Conservation (phyloP, 2,329 filamentous ascomycete species). For the Xylariaceae sp. region DNA sequence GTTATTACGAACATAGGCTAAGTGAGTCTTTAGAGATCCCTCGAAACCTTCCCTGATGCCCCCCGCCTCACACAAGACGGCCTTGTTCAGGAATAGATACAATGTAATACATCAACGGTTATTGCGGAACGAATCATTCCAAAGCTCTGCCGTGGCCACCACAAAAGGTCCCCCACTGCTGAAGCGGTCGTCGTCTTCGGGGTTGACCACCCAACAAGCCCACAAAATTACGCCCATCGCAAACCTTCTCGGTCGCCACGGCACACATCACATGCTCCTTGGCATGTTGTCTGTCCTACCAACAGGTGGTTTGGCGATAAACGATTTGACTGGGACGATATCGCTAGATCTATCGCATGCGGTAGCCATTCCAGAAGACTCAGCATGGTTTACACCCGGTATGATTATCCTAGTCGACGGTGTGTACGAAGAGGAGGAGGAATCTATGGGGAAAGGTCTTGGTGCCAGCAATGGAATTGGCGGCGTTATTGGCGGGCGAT, state of each 20-base stretch:
- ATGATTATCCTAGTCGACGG: constrained; percentile 97
- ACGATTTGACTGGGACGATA: constrained; percentile 88
- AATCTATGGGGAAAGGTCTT: constrained; percentile 70
- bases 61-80: constrained; percentile 79
- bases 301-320: constrained; percentile 80
- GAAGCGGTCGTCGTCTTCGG: constrained; percentile 63
- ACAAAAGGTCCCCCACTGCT: constrained; percentile 60
- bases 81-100: constrained; percentile 87
- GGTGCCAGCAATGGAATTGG: constrained; percentile 83
- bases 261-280: constrained; percentile 83
- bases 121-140: constrained; percentile 91
- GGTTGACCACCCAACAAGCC: constrained; percentile 63
- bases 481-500: constrained; percentile 89
- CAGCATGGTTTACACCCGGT: constrained; percentile 90
- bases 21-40: constrained; percentile 55
- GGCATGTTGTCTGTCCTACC: constrained; percentile 83
- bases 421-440: constrained; percentile 93
- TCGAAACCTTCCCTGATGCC: constrained; percentile 76
- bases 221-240: constrained; percentile 90
- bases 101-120: constrained; percentile 91
- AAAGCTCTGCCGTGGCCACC: constrained; percentile 76
- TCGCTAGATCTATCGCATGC: constrained; percentile 82
- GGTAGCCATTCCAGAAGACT: constrained; percentile 80
- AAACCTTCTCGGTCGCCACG: constrained; percentile 78
- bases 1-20: neutral